These are phyloP conservation scores for Asterochloris erici DNA, from an alignment of 139 green algal species.

Conservation along the genomic window DNA sequence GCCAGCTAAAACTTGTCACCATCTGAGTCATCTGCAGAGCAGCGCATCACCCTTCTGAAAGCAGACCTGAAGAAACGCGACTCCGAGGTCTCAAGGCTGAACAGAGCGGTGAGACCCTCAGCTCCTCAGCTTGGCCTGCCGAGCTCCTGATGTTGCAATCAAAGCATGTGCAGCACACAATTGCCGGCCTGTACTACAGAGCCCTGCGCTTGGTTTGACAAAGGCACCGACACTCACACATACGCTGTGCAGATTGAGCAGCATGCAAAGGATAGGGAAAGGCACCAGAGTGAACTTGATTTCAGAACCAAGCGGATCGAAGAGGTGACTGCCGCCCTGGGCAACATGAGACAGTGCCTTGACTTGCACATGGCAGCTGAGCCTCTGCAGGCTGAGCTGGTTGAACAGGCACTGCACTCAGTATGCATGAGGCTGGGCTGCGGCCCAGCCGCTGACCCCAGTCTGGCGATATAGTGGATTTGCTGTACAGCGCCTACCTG, in stretches of 20 bases:
- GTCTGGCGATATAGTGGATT: too few species aligned
- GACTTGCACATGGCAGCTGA: too few species aligned
- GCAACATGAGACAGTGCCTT: too few species aligned
- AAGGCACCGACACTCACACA: background rate
- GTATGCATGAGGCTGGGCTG: too few species aligned
- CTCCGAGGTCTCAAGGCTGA: background rate
- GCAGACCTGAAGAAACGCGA: conserved; percentile 5
- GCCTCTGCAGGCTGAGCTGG: too few species aligned
- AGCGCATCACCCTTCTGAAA: background rate
- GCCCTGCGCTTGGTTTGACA: background rate
- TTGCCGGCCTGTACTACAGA: background rate
- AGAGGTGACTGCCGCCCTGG: too few species aligned
- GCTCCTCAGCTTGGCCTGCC: background rate
- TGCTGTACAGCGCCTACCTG: too few species aligned
- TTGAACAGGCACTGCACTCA: too few species aligned
- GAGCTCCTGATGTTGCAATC: background rate
- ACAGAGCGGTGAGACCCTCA: background rate
- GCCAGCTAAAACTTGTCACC: background rate
- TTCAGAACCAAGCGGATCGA: too few species aligned
- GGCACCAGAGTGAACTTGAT: background rate
- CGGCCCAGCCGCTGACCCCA: too few species aligned
- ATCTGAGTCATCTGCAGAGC: background rate
- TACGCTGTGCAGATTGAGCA: background rate
- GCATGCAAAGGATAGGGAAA: background rate
- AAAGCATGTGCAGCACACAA: background rate